These are phyloP conservation scores for Penicillium coprophilum DNA, from an alignment of 495 filamentous ascomycete species.

Conservation along the genomic window DNA sequence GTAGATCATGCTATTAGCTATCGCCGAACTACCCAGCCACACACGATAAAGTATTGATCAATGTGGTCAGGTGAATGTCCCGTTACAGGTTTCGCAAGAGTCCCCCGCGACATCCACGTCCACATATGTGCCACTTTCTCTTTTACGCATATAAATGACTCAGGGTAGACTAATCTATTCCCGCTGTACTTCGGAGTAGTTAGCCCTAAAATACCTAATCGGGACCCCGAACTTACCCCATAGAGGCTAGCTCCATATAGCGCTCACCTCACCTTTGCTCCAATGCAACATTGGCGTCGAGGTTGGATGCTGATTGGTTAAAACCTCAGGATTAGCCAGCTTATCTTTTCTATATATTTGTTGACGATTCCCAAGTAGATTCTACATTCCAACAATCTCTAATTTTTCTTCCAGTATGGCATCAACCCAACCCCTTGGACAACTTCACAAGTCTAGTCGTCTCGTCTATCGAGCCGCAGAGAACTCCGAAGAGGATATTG, in stretches of 20 bases:
- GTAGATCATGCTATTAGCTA: too few species aligned
- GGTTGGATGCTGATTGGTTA: background rate
- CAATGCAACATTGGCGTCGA: background rate
- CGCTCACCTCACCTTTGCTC: background rate
- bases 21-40: too few species aligned
- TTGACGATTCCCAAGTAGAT: background rate
- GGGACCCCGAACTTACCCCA: background rate
- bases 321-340: background rate
- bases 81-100: too few species aligned
- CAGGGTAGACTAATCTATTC: too few species aligned
- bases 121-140: too few species aligned
- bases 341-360: background rate
- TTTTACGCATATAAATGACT: too few species aligned
- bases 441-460: background rate
- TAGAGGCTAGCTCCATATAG: background rate
- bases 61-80: too few species aligned
- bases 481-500: conserved; percentile 11
- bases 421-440: background rate
- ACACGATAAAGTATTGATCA: too few species aligned
- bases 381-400: background rate
- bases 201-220: background rate
- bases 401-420: background rate
- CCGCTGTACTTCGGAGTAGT: too few species aligned
- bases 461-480: conserved; percentile 16
- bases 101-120: too few species aligned